phyloP scores from a whole-genome alignment of 1,284 basidiomycete species.

The Ustilago loliicola region DNA sequence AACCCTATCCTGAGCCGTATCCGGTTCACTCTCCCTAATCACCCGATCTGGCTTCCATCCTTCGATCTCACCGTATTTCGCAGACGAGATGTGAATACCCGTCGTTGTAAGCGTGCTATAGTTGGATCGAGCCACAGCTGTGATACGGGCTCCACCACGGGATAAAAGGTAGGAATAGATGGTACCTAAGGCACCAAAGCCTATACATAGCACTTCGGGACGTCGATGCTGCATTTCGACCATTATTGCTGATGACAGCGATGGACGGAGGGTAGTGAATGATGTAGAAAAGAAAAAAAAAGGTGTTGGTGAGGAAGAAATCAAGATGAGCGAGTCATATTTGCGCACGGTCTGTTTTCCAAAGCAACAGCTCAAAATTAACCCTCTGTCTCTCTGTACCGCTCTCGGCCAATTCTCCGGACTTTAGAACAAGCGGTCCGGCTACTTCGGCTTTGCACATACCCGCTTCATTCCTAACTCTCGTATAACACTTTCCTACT shows the following conservation, averaged over 20 bases:
- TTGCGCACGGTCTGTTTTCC: too few species aligned
- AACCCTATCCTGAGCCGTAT: slow-evolving; percentile 75
- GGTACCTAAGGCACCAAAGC: slow-evolving; percentile 74
- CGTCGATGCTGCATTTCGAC: not conserved
- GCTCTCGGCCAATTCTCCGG: not conserved
- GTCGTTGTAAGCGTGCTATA: slow-evolving; percentile 75
- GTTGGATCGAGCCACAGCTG: slow-evolving; percentile 81
- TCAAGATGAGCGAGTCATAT: not conserved
- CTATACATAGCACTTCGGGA: slow-evolving; percentile 72
- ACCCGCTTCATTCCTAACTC: not conserved
- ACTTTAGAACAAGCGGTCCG: not conserved
- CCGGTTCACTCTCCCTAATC: slow-evolving; percentile 71
- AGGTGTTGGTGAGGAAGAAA: not conserved
- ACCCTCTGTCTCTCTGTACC: too few species aligned
- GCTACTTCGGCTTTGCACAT: slow-evolving; percentile 18
- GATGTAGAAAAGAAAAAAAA: too few species aligned
- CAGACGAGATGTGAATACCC: slow-evolving; percentile 76
- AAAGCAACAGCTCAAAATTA: too few species aligned
- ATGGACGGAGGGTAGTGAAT: not conserved
- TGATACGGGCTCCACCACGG: slow-evolving; percentile 77
- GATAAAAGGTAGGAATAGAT: slow-evolving; percentile 78
- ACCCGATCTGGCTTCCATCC: slow-evolving; percentile 79
- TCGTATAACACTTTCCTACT: not conserved
- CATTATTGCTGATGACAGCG: not conserved
- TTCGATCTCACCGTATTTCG: slow-evolving; percentile 76